A percentile compares a stretch with the other conserved stretches of the same genome.
These are phyloP conservation scores for Kurtzmaniella quercitrusa DNA, from an alignment of 1,139 yeast genomes.

Conservation along the genomic window DNA sequence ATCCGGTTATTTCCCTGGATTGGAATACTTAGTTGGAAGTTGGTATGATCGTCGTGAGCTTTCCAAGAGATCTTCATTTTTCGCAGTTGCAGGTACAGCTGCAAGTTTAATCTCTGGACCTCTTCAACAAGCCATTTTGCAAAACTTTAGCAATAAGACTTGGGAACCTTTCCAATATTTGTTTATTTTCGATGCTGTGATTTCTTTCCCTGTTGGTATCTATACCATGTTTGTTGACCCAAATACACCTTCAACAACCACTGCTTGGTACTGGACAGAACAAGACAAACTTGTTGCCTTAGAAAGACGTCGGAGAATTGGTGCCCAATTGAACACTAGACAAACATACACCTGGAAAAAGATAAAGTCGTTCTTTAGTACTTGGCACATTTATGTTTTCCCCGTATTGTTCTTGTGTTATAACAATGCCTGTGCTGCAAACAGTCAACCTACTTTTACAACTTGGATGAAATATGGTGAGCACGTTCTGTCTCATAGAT, in stretches of 20 bases:
- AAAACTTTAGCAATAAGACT: slow-evolving; percentile 24
- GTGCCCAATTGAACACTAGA: slow-evolving; percentile 44
- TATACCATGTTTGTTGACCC: slow-evolving; percentile 36
- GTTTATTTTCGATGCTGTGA: slow-evolving; percentile 36
- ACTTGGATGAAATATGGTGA: slow-evolving; percentile 49
- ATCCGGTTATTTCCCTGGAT: slow-evolving; percentile 57
- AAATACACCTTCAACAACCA: slow-evolving; percentile 37
- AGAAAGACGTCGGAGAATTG: slow-evolving; percentile 40
- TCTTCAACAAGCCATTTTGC: slow-evolving; percentile 30
- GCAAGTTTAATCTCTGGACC: slow-evolving; percentile 34
- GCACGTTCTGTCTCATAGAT: slow-evolving; percentile 32
- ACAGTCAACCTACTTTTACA: slow-evolving; percentile 46
- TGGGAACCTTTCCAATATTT: slow-evolving; percentile 35
- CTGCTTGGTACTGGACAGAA: slow-evolving; percentile 32
- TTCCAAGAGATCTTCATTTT: slow-evolving; percentile 46
- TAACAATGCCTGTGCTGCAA: slow-evolving; percentile 45
- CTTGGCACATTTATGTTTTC: slow-evolving; percentile 49
- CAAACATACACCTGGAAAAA: slow-evolving; percentile 37
- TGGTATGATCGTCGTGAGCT: slow-evolving; percentile 43
- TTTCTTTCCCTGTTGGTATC: slow-evolving; percentile 32
- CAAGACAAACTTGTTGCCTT: slow-evolving; percentile 34
- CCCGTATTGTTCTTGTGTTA: slow-evolving; percentile 48
- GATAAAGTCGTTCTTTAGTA: slow-evolving; percentile 37
- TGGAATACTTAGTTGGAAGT: slow-evolving; percentile 50
- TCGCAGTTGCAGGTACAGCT: slow-evolving; percentile 30